A percentile compares a stretch with the other conserved stretches of the same genome.
These are phyloP conservation scores for Pythium insidiosum DNA, from an alignment of 352 stramenopile genomes.

Conservation along the genomic window DNA sequence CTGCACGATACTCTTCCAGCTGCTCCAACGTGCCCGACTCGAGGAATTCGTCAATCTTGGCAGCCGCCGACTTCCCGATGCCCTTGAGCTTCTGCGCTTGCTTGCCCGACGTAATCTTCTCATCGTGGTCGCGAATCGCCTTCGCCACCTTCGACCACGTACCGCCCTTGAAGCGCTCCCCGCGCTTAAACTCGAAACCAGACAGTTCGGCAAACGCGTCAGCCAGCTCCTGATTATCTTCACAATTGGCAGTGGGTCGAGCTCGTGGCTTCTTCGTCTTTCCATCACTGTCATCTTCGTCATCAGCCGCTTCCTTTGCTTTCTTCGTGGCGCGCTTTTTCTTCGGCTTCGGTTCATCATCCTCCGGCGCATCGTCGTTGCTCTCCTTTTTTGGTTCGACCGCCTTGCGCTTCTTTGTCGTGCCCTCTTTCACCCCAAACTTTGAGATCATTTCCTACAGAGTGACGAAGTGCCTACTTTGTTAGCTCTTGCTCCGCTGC, in stretches of 20 bases:
- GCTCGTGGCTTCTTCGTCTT: conserved; percentile 43
- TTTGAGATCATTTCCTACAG: conserved; percentile 81
- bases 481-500: no score
- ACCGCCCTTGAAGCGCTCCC: conserved; percentile 79
- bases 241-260: conserved; percentile 35
- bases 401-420: conserved; percentile 54
- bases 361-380: conserved; percentile 1
- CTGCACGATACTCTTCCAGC: conserved; percentile 79
- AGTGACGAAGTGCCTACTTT: no score
- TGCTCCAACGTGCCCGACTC: conserved; percentile 70
- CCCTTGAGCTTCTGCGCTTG: conserved; percentile 77
- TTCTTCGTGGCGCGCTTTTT: conserved; percentile 24
- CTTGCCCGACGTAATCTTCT: conserved; percentile 61
- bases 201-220: conserved; percentile 76
- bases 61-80: conserved; percentile 70
- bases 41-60: conserved; percentile 84
- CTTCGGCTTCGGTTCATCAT: conserved; percentile 17
- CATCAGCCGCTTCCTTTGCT: conserved; percentile 23
- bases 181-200: conserved; percentile 85
- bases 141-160: conserved; percentile 87
- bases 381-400: conserved; percentile 25
- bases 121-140: conserved; percentile 64
- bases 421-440: conserved; percentile 49
- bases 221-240: conserved; percentile 63
- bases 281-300: conserved; percentile 34